These are phyloP conservation scores for Pleurozium schreberi DNA, from an alignment of 225 moss, liverwort and hornwort genomes.

Conservation along the genomic window DNA sequence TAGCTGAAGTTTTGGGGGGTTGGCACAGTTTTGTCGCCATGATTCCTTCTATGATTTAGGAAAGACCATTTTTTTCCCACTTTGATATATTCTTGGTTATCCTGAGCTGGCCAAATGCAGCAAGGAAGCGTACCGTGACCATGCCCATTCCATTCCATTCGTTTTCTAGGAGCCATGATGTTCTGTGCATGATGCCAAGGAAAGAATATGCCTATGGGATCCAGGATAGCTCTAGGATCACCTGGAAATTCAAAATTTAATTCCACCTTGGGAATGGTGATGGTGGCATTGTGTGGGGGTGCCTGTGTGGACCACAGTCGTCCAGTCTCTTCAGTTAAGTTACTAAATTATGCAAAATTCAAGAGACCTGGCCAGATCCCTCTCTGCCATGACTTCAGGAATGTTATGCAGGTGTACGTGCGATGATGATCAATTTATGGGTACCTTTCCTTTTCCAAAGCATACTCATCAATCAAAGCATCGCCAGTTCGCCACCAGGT, in stretches of 20 bases:
- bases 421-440: background rate
- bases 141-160: background rate
- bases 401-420: background rate
- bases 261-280: background rate
- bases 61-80: background rate
- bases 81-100: background rate
- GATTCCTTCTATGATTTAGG: background rate
- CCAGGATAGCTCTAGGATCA: too few relatives aligned
- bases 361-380: background rate
- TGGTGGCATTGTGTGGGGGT: background rate
- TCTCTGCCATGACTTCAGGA: background rate
- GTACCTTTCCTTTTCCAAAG: background rate
- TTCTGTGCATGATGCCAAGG: background rate
- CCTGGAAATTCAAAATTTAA: background rate
- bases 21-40: too few relatives aligned
- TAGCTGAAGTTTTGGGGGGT: background rate
- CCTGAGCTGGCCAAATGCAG: background rate
- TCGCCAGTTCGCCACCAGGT: too few relatives aligned
- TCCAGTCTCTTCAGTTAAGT: background rate
- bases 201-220: background rate
- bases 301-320: background rate
- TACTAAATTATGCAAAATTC: background rate
- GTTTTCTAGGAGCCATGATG: background rate
- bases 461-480: too few relatives aligned
- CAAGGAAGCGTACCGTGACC: background rate